Evolutionary conservation across 2,329 filamentous ascomycete genomes (phyloP), one percentile per base, ranked within the genome.

Genomic region (Neonectria ditissima): DNA sequence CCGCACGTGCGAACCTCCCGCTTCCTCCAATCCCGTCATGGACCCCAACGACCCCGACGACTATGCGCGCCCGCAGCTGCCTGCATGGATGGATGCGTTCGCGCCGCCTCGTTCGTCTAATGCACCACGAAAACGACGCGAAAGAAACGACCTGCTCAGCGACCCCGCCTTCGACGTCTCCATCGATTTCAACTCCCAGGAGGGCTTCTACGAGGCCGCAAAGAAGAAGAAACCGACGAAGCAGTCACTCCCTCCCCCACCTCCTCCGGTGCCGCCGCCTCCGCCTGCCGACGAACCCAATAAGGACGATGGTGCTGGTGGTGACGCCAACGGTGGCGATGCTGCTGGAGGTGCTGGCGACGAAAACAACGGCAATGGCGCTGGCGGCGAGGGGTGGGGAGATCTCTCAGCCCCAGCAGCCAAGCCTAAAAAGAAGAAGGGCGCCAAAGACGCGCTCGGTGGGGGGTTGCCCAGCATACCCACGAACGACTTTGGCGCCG

Each of bases 211-310:
- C 55, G 84, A 90, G 72, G 83, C 82, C 39, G 83, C 79, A 2
- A 84, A 85, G 68, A 87, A 86, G 75, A 88, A 84, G 76, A 91
- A 90, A 77, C 83, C 81, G 37, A 77, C 78, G 32, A 82, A 83
- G 65, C 75, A 80, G 30, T 62, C 59, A 2, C 52, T 56, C 22
- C 63, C 63, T 48, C 71, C 71, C 10, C 71, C 71, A 5, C 78
- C 81, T 0, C 73, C 62, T 2, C 77, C 81, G 1, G 72, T 41
- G 24, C 66, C 68, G 1, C 68, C 65, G 4, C 70, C 68, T 3
- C 72, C 70, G n/a, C 57, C 72, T 44, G 70, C 67, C 39, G 71
- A 75, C 28, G 66, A 72, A 9, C 67, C 65, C 5, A 67, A 68
- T 30, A 69, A 68, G 18, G 66, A 66, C 59, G 72, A 67, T 16